Evolutionary conservation across 2,329 filamentous ascomycete species (phyloP), one percentile per base, ranked within the genome.

Genomic region (Aspergillus chevalieri): DNA sequence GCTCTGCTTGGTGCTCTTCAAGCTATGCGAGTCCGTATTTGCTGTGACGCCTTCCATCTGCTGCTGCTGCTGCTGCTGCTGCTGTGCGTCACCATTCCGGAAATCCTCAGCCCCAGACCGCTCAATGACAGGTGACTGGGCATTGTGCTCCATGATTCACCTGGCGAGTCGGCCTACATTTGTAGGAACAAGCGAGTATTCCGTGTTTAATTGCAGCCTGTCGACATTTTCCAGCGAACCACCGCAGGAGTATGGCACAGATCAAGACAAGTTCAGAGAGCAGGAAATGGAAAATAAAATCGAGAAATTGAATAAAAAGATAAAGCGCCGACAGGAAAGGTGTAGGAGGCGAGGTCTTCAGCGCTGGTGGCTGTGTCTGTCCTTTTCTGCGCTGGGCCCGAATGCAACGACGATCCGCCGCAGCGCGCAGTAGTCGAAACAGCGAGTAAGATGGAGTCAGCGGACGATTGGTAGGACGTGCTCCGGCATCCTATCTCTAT

Each of bases 101-200:
- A 46, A 42, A 4, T 30, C 26, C 26, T 30, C 10, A 30, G 39
- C 49, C 45, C 43, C 54, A 47, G 46, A 47, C 47, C 50, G 53
- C 55, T 60, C 52, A 36, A 47, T 44, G 43, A 26, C 47, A 50
- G 53, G 47, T 49, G 53, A 49, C 47, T 34, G 55, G 30, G 56
- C 58, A 55, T 60, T 54, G 47, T 61, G 52, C 50, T 59, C 59
- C 59, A 62, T 62, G 49, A 45, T 30, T 58, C 52, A 58, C 38
- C 38, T 41, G 38, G 17, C 17, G 17, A 41, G 15, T 12, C 38
- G 38, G 43, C 51, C 50, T 52, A 58, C 58, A 59, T 58, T 50
- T 47, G 50, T 28, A 45, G 34, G 33, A 43, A 44, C 34, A 50
- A 51, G 48, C 47, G 46, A 52, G 58, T 55, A 30, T 46, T 10